Conservation (phyloP, 257 asterid species). For the Gentiana macrophylla region DNA sequence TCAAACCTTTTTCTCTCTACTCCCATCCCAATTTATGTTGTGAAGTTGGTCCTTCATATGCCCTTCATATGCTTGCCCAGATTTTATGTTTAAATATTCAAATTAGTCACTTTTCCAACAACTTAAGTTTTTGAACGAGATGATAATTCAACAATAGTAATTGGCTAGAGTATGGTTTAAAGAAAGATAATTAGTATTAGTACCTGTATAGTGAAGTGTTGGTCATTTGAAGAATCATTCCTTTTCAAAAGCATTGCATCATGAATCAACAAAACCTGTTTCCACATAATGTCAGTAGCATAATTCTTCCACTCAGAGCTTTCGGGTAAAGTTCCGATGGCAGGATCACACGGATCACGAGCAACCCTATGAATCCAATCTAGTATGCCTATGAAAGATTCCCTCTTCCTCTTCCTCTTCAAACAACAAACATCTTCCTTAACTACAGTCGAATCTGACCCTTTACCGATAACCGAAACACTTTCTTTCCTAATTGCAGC, state of each 20-base stretch:
- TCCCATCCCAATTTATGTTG: too few relatives aligned
- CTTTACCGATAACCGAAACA: neutral
- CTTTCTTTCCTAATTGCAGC: neutral
- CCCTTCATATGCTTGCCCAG: too few relatives aligned
- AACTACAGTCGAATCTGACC: neutral
- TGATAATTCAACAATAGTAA: too few relatives aligned
- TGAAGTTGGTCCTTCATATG: too few relatives aligned
- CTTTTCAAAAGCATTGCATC: slow-evolving; percentile 35
- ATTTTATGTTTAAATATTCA: too few relatives aligned
- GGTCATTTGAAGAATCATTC: slow-evolving; percentile 34
- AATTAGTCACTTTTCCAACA: too few relatives aligned
- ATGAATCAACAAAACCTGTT: slow-evolving; percentile 54
- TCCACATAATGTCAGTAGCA: slow-evolving; percentile 53
- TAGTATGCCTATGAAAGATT: slow-evolving; percentile 27
- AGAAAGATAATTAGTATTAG: too few relatives aligned
- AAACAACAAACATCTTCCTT: slow-evolving; percentile 6
- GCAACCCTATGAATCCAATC: slow-evolving; percentile 56
- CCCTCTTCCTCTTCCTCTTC: slow-evolving; percentile 39
- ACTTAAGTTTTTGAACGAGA: too few relatives aligned
- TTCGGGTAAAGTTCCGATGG: slow-evolving; percentile 40
- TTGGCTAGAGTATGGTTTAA: too few relatives aligned
- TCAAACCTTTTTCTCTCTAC: too few relatives aligned
- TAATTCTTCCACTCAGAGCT: slow-evolving; percentile 58
- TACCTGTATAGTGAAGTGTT: slow-evolving; percentile 44
- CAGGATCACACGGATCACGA: slow-evolving; percentile 50